These are phyloP conservation scores for Leptodontidium sp. DNA, from an alignment of 2,329 filamentous ascomycete species.

Conservation along the genomic window DNA sequence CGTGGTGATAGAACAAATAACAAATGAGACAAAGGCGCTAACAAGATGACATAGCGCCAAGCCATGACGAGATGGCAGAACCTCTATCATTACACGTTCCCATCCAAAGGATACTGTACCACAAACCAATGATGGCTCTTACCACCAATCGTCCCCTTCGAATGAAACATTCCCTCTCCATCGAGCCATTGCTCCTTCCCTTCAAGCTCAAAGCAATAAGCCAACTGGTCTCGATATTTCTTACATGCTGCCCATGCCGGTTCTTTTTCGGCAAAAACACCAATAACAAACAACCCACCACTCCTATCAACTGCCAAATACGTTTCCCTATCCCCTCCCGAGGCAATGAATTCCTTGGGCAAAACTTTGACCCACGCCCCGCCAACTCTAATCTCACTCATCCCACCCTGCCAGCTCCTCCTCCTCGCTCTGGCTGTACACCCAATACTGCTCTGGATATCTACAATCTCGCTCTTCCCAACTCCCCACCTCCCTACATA, in stretches of 20 bases:
- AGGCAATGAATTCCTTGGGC: neutral
- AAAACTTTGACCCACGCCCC: neutral
- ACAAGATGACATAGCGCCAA: too few relatives aligned
- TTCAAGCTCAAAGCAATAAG: neutral
- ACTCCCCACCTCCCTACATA: neutral
- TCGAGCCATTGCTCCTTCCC: neutral
- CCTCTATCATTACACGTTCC: neutral
- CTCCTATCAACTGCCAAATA: neutral
- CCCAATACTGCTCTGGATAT: neutral
- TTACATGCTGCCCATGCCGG: neutral
- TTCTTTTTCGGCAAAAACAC: neutral
- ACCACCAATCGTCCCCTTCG: neutral
- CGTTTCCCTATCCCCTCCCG: neutral
- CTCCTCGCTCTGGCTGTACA: neutral
- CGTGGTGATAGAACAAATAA: too few relatives aligned
- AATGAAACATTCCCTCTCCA: neutral
- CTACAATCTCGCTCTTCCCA: neutral
- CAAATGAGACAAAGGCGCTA: too few relatives aligned
- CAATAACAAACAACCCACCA: neutral
- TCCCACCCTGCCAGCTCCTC: neutral
- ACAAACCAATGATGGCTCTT: neutral
- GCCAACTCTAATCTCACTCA: neutral
- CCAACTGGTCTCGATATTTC: neutral
- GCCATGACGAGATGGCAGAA: too few relatives aligned
- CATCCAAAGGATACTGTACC: neutral